Evolutionary conservation across 2,329 filamentous ascomycete species (phyloP).

Genomic region (Ascochyta viciae-villosae): DNA sequence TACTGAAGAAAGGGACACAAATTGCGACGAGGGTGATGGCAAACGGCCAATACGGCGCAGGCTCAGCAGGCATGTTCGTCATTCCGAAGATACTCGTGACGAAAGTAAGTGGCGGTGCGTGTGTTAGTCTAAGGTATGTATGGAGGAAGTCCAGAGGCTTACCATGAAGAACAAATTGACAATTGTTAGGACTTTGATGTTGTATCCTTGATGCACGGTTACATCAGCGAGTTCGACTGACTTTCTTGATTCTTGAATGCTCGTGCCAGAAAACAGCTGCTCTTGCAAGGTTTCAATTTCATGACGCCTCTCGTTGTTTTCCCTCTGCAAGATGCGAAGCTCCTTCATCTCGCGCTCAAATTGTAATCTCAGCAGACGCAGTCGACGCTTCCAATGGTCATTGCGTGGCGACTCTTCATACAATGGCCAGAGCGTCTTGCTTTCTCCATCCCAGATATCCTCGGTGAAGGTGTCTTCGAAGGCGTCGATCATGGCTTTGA

Average conservation of each 20-base stretch:
- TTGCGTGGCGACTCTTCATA: constrained; percentile 56
- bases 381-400: constrained; percentile 57
- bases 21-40: constrained; percentile 52
- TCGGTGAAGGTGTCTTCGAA: constrained; percentile 66
- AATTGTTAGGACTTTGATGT: constrained; percentile 65
- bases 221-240: constrained; percentile 63
- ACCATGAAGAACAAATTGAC: constrained; percentile 66
- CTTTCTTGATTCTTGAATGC: constrained; percentile 66
- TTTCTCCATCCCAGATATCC: constrained; percentile 64
- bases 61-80: constrained; percentile 53
- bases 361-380: constrained; percentile 56
- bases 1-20: constrained; percentile 56
- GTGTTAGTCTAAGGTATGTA: neutral
- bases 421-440: constrained; percentile 64
- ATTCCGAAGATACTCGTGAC: constrained; percentile 66
- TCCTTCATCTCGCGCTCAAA: constrained; percentile 61
- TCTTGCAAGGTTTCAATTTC: constrained; percentile 66
- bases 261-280: constrained; percentile 69
- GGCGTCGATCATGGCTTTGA: constrained; percentile 64
- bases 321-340: constrained; percentile 56
- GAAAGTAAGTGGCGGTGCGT: constrained; percentile 61
- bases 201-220: constrained; percentile 65
- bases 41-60: constrained; percentile 48
- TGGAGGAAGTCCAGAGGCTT: neutral
- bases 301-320: constrained; percentile 62